Evolutionary conservation across 2,329 filamentous ascomycete species (phyloP), one percentile per base, ranked within the genome.

Genomic region (Botrytis byssoidea): DNA sequence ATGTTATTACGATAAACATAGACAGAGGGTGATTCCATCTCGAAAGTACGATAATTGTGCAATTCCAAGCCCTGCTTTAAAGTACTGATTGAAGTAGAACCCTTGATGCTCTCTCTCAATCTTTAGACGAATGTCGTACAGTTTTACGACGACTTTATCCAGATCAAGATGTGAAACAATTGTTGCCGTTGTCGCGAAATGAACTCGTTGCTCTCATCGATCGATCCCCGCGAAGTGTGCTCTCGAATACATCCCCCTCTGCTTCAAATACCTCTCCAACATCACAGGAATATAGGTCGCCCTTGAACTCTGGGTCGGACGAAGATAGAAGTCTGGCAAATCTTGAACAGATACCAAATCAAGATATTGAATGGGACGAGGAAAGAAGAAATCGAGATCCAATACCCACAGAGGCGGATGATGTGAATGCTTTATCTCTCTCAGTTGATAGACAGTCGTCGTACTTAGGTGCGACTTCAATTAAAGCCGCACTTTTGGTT

Each of bases 1-100:
- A 72, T 95, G 93, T 81, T 90, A 91, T 79, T 95, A 95, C 82
- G 91, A 93, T 77, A 94, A 95, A 83, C 92, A 94, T 76, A 88
- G 92, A 25, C 91, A 93, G 81, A 86, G 92, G 75, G 89, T 93
- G 16, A 91, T 93, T 74, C 92, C 93, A 0, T 95, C 93, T 14
- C 88, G 92, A 82, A 94, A 93, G 91, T 92, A 84, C 89, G 59
- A 71, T 55, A 46, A 73, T 70, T 69, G 64, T 46, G 40, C 67
- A 63, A 72, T 73, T 60, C 42, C 64, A 66, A 51, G 65, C 74
- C 67, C 70, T 57, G 71, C 71, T 68, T 68, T 63, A 74, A 75
- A 42, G 72, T 66, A 22, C 79, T 80, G 72, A 81, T 75, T 61
- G 66, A 74, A 71, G 55, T 69, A 87, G 85, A 78, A 89, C 88